Conservation (phyloP, 139 green algal species). For the Trebouxia sp. region DNA sequence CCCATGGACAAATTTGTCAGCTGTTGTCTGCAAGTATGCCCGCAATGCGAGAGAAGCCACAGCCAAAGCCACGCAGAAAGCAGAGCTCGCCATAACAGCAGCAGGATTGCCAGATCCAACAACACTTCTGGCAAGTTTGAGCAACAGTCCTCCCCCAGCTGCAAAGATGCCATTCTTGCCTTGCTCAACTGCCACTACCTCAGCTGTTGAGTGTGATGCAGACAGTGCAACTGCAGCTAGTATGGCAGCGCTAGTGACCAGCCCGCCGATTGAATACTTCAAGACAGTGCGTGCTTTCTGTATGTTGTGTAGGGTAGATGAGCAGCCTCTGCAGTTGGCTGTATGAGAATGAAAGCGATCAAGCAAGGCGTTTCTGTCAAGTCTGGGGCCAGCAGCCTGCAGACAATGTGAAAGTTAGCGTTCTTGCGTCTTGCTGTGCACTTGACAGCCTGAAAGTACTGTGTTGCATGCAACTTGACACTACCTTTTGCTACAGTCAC, state of each 20-base stretch:
- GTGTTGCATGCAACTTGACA: no score
- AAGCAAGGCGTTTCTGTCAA: constrained; percentile 27
- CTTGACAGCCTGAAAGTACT: no score
- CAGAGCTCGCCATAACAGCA: constrained; percentile 4
- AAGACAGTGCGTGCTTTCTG: background rate
- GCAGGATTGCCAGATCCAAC: background rate
- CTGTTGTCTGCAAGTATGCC: background rate
- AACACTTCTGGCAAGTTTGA: background rate
- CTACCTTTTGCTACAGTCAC: no score
- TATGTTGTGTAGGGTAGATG: constrained; percentile 8
- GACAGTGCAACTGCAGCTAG: constrained; percentile 8
- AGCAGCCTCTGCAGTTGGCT: constrained; percentile 30
- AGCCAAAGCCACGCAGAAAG: background rate
- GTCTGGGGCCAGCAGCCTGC: constrained; percentile 30
- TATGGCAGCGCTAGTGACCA: background rate
- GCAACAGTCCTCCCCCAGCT: background rate
- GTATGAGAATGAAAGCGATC: constrained; percentile 37
- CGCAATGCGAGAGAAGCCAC: background rate
- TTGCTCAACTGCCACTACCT: background rate
- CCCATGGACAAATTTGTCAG: background rate
- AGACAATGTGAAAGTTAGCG: background rate
- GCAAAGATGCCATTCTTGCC: background rate
- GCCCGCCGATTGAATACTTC: background rate
- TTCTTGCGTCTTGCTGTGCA: no score
- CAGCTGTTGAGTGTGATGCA: background rate